phyloP scores from a whole-genome alignment of 1,284 basidiomycete genomes.

The Xerocomus alliaceus region DNA sequence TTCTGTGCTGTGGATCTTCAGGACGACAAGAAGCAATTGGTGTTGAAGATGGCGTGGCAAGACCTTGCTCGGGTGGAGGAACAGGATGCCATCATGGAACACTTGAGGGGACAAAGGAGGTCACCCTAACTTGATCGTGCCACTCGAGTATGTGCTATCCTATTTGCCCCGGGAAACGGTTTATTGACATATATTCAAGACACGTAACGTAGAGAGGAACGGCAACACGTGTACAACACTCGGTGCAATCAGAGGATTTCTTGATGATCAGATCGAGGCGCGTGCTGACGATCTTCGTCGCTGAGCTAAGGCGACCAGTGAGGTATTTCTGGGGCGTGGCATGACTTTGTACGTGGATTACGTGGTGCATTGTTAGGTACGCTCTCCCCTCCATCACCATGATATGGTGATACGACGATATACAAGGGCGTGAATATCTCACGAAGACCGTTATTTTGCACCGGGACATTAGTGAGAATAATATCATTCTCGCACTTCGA shows the following conservation, averaged over 20 bases:
- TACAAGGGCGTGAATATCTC: slow-evolving; percentile 23
- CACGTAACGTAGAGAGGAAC: not conserved
- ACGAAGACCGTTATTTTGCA: slow-evolving; percentile 14
- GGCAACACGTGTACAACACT: slow-evolving; percentile 2
- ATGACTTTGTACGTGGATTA: slow-evolving; percentile 21
- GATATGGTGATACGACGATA: not conserved
- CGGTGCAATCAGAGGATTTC: not conserved
- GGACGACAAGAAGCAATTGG: not conserved
- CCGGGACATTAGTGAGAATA: slow-evolving; percentile 27
- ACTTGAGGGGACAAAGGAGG: not conserved
- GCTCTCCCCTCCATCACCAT: not conserved
- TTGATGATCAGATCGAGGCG: not conserved
- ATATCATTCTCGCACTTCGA: slow-evolving; percentile 16
- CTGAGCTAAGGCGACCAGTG: slow-evolving; percentile 15
- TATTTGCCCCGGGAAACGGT: too few relatives aligned
- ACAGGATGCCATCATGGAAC: not conserved
- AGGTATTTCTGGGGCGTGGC: slow-evolving; percentile 20
- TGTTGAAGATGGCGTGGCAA: slow-evolving; percentile 17
- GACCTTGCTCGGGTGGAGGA: not conserved
- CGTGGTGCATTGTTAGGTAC: slow-evolving; percentile 14
- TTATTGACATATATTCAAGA: not conserved
- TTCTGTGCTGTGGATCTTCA: slow-evolving; percentile 4
- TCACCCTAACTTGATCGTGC: slow-evolving; percentile 7
- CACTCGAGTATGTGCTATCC: not conserved
- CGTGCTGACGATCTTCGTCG: not conserved